phyloP scores from a whole-genome alignment of 139 green algal species.

The Penium margaritaceum region DNA sequence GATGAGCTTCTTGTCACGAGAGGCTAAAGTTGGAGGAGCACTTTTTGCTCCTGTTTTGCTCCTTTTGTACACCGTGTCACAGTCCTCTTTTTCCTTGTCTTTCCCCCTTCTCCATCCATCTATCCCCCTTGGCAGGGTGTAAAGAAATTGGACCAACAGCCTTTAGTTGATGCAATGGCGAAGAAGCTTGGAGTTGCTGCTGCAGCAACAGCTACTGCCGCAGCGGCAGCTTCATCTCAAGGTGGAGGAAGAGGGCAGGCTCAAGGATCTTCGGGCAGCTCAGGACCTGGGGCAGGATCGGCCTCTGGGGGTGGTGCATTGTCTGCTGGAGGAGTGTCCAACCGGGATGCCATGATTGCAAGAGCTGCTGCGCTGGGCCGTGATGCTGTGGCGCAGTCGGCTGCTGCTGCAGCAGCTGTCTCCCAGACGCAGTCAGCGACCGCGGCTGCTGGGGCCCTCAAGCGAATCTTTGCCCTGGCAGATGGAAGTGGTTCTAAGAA shows the following conservation, averaged over 20 bases:
- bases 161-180: slow-evolving; percentile 21
- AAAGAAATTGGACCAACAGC: slow-evolving; percentile 39
- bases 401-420: slow-evolving; percentile 35
- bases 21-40: no score
- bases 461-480: slow-evolving; percentile 41
- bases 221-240: slow-evolving; percentile 1
- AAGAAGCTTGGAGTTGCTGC: not conserved
- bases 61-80: no score
- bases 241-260: no score
- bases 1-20: no score
- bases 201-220: not conserved
- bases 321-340: not conserved
- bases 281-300: no score
- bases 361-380: slow-evolving; percentile 25
- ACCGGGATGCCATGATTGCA: slow-evolving; percentile 34
- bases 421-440: no score
- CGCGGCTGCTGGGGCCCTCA: slow-evolving; percentile 22
- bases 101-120: not conserved
- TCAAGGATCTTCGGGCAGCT: no score
- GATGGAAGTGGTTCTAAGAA: slow-evolving; percentile 32
- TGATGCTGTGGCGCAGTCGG: slow-evolving; percentile 35
- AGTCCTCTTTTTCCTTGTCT: not conserved
- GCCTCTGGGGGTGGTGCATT: not conserved
- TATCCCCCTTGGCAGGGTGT: slow-evolving; percentile 27
- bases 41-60: no score